Conservation (phyloP, 1,284 basidiomycete genomes). For the Ceratorhiza oryzae-sativae region DNA sequence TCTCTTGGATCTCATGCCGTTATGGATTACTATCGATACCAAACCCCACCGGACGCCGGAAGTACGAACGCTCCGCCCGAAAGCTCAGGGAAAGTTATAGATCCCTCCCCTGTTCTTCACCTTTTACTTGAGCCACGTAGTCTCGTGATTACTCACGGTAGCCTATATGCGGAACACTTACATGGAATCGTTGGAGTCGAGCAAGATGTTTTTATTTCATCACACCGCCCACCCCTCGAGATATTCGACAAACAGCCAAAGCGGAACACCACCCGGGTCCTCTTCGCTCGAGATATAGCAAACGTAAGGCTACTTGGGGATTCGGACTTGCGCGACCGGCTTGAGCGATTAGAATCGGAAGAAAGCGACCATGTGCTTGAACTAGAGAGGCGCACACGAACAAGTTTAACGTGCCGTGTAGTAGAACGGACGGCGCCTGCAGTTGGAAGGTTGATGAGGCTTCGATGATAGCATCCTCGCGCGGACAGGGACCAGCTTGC, state of each 20-base stretch:
- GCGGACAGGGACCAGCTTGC: no score
- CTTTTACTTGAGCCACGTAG: constrained; percentile 85
- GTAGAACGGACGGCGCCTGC: constrained; percentile 63
- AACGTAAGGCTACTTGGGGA: constrained; percentile 61
- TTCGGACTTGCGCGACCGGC: background rate
- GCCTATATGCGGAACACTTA: constrained; percentile 72
- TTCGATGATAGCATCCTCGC: background rate
- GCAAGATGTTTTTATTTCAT: background rate
- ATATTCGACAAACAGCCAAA: background rate
- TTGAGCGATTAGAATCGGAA: background rate
- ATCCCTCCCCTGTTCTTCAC: constrained; percentile 69
- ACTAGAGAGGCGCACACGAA: constrained; percentile 66
- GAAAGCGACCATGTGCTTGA: background rate
- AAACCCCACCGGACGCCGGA: constrained; percentile 45
- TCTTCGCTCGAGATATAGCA: constrained; percentile 54
- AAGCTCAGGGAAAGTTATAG: constrained; percentile 53
- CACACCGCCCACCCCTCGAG: no score
- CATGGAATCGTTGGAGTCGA: constrained; percentile 66
- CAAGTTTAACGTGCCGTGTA: constrained; percentile 89
- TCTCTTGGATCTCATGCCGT: constrained; percentile 85
- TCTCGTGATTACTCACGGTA: constrained; percentile 74
- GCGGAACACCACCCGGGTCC: constrained; percentile 36
- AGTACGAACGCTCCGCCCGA: constrained; percentile 12
- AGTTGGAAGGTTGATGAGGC: constrained; percentile 18
- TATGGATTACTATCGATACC: constrained; percentile 84